Evolutionary conservation across 176 grass and related monocot genomes (phyloP).

Genomic region (Hyparrhenia diplandra): DNA sequence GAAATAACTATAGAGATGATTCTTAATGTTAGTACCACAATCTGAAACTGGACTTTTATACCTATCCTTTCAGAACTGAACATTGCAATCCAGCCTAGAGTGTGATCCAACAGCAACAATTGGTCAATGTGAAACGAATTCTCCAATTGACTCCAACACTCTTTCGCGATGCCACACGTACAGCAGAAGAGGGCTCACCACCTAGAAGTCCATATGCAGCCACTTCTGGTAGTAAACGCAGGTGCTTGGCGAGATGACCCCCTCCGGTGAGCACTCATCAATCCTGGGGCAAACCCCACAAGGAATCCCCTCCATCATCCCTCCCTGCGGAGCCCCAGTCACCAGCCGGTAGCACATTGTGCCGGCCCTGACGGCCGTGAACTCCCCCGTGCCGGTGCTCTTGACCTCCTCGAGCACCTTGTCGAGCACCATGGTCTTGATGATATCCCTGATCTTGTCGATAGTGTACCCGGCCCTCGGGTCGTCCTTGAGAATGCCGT

Average conservation of each 20-base stretch:
- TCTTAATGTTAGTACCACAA: neutral
- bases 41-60: neutral
- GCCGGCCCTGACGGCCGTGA: conserved; percentile 25
- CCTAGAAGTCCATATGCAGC: conserved; percentile 65
- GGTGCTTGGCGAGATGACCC: conserved; percentile 44
- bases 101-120: neutral
- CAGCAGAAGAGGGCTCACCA: neutral
- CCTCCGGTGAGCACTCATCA: conserved; percentile 48
- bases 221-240: conserved; percentile 59
- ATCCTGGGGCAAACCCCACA: conserved; percentile 72
- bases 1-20: neutral
- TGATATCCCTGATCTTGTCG: conserved; percentile 48
- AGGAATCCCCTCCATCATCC: conserved; percentile 49
- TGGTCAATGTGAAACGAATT: neutral
- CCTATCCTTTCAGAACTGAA: too few species aligned
- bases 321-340: neutral
- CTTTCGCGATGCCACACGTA: neutral
- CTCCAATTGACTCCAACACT: neutral
- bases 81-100: neutral
- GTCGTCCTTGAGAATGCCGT: conserved; percentile 26
- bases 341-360: conserved; percentile 40
- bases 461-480: conserved; percentile 7
- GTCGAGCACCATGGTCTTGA: conserved; percentile 53
- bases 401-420: conserved; percentile 58
- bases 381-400: conserved; percentile 51